phyloP scores from a whole-genome alignment of 1,284 basidiomycete species.

The Sanghuangporus sanghuang region DNA sequence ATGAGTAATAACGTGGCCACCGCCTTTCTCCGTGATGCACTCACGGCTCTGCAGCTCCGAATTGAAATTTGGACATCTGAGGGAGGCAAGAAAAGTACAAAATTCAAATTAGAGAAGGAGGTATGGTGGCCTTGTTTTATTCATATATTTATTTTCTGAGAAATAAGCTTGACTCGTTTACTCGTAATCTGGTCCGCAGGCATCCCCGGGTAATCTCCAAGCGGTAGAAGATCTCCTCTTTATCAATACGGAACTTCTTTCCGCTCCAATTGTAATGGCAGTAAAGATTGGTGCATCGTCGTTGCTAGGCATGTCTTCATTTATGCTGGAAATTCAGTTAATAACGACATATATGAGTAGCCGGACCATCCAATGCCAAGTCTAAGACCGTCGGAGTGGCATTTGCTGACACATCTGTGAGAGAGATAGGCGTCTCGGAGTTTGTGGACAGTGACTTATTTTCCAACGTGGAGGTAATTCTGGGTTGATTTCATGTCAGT shows the following conservation, averaged over 20 bases:
- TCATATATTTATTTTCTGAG: neutral
- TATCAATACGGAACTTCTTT: constrained; percentile 73
- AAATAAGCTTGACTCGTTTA: neutral
- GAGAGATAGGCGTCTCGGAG: constrained; percentile 76
- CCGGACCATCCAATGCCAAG: constrained; percentile 43
- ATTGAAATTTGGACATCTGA: constrained; percentile 91
- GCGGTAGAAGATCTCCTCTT: constrained; percentile 94
- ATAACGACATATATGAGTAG: constrained; percentile 19
- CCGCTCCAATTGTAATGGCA: constrained; percentile 89
- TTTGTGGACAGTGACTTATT: constrained; percentile 95
- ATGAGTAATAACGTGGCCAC: constrained; percentile 83
- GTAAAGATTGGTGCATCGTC: constrained; percentile 69
- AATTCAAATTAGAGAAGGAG: constrained; percentile 78
- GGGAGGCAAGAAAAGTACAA: constrained; percentile 67
- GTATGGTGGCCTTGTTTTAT: constrained; percentile 34
- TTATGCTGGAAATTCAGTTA: neutral
- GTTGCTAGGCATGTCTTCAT: constrained; percentile 18
- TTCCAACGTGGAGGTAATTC: constrained; percentile 85
- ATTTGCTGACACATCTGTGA: constrained; percentile 72
- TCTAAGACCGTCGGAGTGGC: constrained; percentile 65
- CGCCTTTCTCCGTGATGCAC: constrained; percentile 81
- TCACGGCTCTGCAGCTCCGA: constrained; percentile 87
- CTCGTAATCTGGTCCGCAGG: constrained; percentile 40
- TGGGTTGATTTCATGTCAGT: constrained; percentile 65
- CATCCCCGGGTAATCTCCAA: constrained; percentile 93